Conservation (phyloP, 1,284 basidiomycete genomes). For the Papiliotrema terrestris region DNA sequence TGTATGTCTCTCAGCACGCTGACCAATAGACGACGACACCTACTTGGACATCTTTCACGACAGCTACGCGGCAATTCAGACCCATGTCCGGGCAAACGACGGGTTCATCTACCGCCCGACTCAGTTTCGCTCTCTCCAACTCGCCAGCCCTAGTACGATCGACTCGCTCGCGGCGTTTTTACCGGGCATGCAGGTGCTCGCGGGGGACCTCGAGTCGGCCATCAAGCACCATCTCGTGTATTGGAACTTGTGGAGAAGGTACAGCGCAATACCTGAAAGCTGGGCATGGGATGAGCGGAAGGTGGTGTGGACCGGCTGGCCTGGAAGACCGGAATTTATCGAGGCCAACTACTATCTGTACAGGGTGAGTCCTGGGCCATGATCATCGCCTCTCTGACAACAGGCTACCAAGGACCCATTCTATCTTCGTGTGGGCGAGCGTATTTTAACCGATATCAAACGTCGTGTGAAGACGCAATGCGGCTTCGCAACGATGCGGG, state of each 20-base stretch:
- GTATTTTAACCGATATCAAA: slow-evolving; percentile 70
- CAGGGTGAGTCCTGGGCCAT: slow-evolving; percentile 56
- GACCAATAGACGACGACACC: slow-evolving; percentile 59
- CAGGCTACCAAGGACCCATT: slow-evolving; percentile 87
- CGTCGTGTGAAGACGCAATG: slow-evolving; percentile 74
- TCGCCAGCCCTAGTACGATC: slow-evolving; percentile 28
- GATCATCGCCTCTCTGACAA: neutral
- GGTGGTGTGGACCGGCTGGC: slow-evolving; percentile 76
- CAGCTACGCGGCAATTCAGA: slow-evolving; percentile 82
- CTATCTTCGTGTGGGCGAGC: slow-evolving; percentile 85
- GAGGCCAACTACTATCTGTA: slow-evolving; percentile 94
- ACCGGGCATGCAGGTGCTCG: slow-evolving; percentile 66
- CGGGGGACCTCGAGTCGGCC: slow-evolving; percentile 83
- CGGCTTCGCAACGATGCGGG: slow-evolving; percentile 74
- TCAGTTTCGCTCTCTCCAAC: slow-evolving; percentile 28
- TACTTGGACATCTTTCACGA: slow-evolving; percentile 88
- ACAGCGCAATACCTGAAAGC: slow-evolving; percentile 82
- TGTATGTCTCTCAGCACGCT: neutral
- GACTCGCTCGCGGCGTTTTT: slow-evolving; percentile 53
- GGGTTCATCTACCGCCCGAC: slow-evolving; percentile 63
- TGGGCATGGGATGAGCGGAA: slow-evolving; percentile 72
- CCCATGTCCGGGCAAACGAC: slow-evolving; percentile 71
- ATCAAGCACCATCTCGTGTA: slow-evolving; percentile 80
- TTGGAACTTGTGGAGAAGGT: slow-evolving; percentile 83
- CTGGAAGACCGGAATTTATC: slow-evolving; percentile 80